phyloP scores from a whole-genome alignment of 1,284 basidiomycete species.

The Naganishia cerealis region DNA sequence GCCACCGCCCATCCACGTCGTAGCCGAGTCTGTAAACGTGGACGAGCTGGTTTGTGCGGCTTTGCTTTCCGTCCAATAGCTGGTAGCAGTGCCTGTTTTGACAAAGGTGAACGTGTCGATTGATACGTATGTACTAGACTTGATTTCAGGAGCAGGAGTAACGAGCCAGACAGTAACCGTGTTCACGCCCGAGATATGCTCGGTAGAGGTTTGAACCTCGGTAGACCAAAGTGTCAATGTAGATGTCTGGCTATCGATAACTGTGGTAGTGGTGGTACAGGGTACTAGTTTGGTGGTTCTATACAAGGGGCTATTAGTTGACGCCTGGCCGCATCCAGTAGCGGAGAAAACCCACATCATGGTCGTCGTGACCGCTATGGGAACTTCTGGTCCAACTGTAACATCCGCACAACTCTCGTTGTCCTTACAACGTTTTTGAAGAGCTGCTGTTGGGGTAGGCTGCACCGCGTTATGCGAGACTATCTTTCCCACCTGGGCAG shows the following conservation, averaged over 20 bases:
- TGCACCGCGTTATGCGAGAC: not conserved
- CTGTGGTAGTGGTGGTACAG: constrained; percentile 30
- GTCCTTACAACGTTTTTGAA: constrained; percentile 18
- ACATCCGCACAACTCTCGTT: constrained; percentile 21
- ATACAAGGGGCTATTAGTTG: not conserved
- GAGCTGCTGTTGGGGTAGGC: not conserved
- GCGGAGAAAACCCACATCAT: constrained; percentile 19
- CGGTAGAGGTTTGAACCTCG: constrained; percentile 26
- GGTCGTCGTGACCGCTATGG: constrained; percentile 31
- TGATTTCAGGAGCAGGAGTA: constrained; percentile 30
- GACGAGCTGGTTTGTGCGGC: constrained; percentile 16
- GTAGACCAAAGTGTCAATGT: constrained; percentile 31
- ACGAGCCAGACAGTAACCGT: constrained; percentile 32
- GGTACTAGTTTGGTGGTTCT: constrained; percentile 30
- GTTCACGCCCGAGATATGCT: constrained; percentile 17
- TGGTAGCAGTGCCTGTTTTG: constrained; percentile 10
- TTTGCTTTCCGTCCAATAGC: constrained; percentile 29
- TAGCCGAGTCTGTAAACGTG: constrained; percentile 12
- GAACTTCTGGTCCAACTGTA: constrained; percentile 29
- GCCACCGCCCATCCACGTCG: constrained; percentile 25
- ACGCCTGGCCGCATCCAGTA: not conserved
- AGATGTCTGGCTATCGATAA: constrained; percentile 25
- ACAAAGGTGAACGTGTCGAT: constrained; percentile 26
- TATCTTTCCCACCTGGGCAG: not conserved
- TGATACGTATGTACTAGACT: constrained; percentile 11